Conservation (phyloP, 2,329 filamentous ascomycete genomes). For the Lachnellula occidentalis region DNA sequence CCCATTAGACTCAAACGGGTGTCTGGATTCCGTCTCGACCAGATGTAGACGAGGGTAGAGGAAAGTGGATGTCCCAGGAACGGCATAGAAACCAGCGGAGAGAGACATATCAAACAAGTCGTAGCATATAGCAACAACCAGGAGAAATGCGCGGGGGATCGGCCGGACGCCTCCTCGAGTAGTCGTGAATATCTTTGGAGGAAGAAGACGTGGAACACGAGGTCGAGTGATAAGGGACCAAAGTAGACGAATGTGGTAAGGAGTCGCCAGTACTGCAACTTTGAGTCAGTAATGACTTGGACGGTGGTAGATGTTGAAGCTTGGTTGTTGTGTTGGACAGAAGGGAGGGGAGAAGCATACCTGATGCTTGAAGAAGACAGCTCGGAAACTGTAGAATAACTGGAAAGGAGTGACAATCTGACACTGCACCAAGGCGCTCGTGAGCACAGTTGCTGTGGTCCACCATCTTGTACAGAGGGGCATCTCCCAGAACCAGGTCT, state of each 20-base stretch:
- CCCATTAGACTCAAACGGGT: conserved; percentile 86
- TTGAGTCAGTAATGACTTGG: background rate
- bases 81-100: conserved; percentile 82
- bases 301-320: background rate
- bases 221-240: conserved; percentile 85
- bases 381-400: conserved; percentile 91
- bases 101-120: conserved; percentile 70
- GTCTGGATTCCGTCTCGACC: conserved; percentile 91
- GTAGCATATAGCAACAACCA: conserved; percentile 89
- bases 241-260: conserved; percentile 97
- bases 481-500: conserved; percentile 99
- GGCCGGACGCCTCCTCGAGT: conserved; percentile 88
- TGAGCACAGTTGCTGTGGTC: conserved; percentile 87
- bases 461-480: conserved; percentile 93
- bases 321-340: background rate
- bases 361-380: conserved; percentile 88
- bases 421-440: conserved; percentile 86
- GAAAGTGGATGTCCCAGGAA: conserved; percentile 93
- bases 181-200: conserved; percentile 93
- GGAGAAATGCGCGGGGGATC: conserved; percentile 87
- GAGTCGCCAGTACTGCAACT: conserved; percentile 83
- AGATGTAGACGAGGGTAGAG: conserved; percentile 94
- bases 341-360: conserved; percentile 42
- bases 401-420: conserved; percentile 89
- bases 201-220: conserved; percentile 98